Base-by-base conservation (phyloP, 768 basidiomycete genomes). In the Serendipita sp. region DNA sequence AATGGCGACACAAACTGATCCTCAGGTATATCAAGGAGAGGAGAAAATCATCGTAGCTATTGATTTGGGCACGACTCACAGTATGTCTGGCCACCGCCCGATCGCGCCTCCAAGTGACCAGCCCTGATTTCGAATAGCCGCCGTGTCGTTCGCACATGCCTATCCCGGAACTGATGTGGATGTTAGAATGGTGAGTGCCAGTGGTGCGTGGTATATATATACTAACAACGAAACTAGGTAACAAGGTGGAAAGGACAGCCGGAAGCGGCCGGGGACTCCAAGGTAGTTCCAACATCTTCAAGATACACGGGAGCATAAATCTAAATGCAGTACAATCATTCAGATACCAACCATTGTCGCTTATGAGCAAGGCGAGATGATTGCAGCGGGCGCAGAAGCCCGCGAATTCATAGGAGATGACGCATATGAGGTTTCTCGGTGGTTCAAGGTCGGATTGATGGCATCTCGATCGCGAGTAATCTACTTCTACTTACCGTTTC, bases 171-270 rank as follows among this genome's bases (percentile, higher is more conserved):
- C 16, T 35, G 16, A n/a, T n/a, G 10, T 35, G 8, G 10, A 23
- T 28, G 56, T 30, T 10, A 60, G 35, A 60, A 60, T 60, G 56
- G 56, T 60, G 35, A 41, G 38, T 60, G 10, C 28, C 52, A 54
- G 10, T 11, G 10, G 11, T 54, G 11, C 16, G 16, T 16, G 15
- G 11, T 16, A 1, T 10, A 35, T 35, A 60, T 35, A 60, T n/a
- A 10, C 28, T 32, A n/a, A 32, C 32, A n/a, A 8, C n/a, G 5
- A 3, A 4, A n/a, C 8, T 10, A 60, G 56, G 65, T 65, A 16
- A 60, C 65, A 3, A 38, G 48, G 1, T 65, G 65, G 65, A 51
- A 51, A n/a, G 64, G 64, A 7, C 65, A 65, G 30, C 44, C 52
- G 18, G 45, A 58, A 23, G 51, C 38, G 8, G 38, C 28, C 15